Evolutionary conservation across 2,329 filamentous ascomycete genomes (phyloP), one percentile per base, ranked within the genome.

Genomic region (Colletotrichum theobromicola): DNA sequence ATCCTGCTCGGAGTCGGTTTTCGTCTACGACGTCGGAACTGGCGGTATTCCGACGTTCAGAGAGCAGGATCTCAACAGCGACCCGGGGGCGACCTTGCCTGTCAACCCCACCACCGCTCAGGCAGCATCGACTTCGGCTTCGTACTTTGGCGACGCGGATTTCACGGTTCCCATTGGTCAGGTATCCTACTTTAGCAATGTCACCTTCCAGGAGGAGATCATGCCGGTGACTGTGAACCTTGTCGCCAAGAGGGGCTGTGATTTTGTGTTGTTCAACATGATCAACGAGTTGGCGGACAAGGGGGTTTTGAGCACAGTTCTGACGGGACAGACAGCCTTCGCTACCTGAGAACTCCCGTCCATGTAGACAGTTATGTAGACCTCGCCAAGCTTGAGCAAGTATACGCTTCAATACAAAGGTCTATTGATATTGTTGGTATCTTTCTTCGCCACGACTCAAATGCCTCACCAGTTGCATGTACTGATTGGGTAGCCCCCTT

Each of bases 121-220:
- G 9, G 60, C 61, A 12, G 66, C 42, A 3, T 65, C 71, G 21
- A 82, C 50, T 81, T 82, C 75, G 8, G 57, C 76, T 9, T 70
- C 67, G 7, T 73, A 61, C 53, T 66, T 76, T 34, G 84, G 83
- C 12, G 83, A 83, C 61, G 83, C 84, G 2, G 83, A 86, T 70
- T 83, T 84, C 65, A 85, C 82, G 1, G 78, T 87, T 18, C 85
- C 85, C 15, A 84, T 87, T 64, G 85, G 85, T 1, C 84, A 87
- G 76, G 82, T 86, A 6, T 72, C 79, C 13, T 86, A 86, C 72
- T 72, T 68, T 24, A 85, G 83, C 72, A 82, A 84, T 70, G 79
- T 86, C 8, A 85, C 84, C 2, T 83, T 82, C 37, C 79, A 81
- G 42, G 78, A 81, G 66, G 85, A 87, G 78, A 81, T 83, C 77